Percentiles rank a stretch among this genome's conserved stretches.
Conservation (phyloP, 2,329 filamentous ascomycete genomes). For the Triangularia verruculosa region DNA sequence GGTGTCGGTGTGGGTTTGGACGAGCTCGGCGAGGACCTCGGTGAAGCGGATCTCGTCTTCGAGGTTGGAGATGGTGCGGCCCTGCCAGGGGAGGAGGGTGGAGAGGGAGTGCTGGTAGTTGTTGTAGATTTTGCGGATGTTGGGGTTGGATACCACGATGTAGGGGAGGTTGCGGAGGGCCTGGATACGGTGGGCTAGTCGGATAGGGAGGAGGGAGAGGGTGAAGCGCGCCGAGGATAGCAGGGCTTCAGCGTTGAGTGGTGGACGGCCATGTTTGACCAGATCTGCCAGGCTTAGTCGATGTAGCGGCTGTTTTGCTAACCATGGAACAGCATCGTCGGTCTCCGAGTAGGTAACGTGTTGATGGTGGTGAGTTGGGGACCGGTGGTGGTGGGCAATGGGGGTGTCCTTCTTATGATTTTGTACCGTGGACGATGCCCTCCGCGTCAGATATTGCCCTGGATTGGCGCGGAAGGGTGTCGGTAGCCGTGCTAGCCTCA, state of each 20-base stretch:
- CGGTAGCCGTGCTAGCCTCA: conserved; percentile 40
- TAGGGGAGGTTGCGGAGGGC: conserved; percentile 90
- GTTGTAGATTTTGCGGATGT: conserved; percentile 90
- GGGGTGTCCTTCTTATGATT: conserved; percentile 7
- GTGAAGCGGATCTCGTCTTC: conserved; percentile 91
- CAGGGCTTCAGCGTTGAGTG: conserved; percentile 74
- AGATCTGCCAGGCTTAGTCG: conserved; percentile 83
- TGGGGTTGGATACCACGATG: conserved; percentile 96
- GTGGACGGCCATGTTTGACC: conserved; percentile 80
- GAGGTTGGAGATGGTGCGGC: conserved; percentile 65
- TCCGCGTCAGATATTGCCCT: conserved; percentile 1
- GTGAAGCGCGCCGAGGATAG: conserved; percentile 94
- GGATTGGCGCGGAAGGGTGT: conserved; percentile 23
- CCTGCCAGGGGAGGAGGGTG: conserved; percentile 79
- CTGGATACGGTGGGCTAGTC: conserved; percentile 90
- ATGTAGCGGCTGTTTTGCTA: conserved; percentile 76
- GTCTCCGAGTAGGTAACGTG: conserved; percentile 45
- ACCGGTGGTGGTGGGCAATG: conserved; percentile 11
- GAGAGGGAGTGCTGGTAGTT: conserved; percentile 94
- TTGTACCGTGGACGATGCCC: conserved; percentile 22
- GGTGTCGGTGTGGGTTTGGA: conserved; percentile 89
- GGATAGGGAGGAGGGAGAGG: conserved; percentile 83
- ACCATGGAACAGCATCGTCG: conserved; percentile 73
- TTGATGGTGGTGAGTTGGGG: conserved; percentile 15
- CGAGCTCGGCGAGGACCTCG: conserved; percentile 89